phyloP scores from a whole-genome alignment of 768 basidiomycete genomes.

The Sistotremastrum niveocremeum region DNA sequence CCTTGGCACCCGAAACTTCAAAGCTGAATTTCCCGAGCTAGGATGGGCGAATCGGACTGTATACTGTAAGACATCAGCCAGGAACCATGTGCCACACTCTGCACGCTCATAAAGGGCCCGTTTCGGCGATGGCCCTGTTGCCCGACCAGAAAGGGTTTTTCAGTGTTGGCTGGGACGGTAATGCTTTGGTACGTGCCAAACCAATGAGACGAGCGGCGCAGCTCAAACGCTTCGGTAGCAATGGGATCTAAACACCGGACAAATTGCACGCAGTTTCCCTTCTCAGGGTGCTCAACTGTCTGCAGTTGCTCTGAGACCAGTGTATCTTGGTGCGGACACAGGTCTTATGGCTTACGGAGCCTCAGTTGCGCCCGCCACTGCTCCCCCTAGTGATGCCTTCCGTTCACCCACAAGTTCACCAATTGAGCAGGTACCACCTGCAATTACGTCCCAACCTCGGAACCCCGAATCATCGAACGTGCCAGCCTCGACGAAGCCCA shows the following conservation, averaged over 20 bases:
- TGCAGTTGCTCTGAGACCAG: slow-evolving; percentile 64
- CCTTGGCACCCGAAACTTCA: slow-evolving; percentile 4
- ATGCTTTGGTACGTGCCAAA: slow-evolving; percentile 53
- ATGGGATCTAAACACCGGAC: slow-evolving; percentile 95
- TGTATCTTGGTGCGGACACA: slow-evolving; percentile 17
- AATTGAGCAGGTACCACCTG: not conserved
- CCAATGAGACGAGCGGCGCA: slow-evolving; percentile 6
- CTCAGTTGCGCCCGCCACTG: slow-evolving; percentile 3
- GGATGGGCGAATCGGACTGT: slow-evolving; percentile 87
- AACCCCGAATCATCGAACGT: slow-evolving; percentile 20
- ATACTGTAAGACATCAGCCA: slow-evolving; percentile 85
- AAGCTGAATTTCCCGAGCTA: slow-evolving; percentile 18
- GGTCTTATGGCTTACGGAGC: slow-evolving; percentile 13
- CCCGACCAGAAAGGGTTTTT: slow-evolving; percentile 77
- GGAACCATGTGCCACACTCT: slow-evolving; percentile 64
- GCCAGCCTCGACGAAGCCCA: not conserved
- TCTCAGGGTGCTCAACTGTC: slow-evolving; percentile 80
- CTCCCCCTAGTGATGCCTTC: slow-evolving; percentile 2
- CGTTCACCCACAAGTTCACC: not conserved
- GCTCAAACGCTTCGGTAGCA: slow-evolving; percentile 39
- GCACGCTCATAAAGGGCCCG: slow-evolving; percentile 63
- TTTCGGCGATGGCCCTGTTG: slow-evolving; percentile 73
- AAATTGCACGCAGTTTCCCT: slow-evolving; percentile 59
- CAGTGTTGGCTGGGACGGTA: slow-evolving; percentile 92
- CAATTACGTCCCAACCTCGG: slow-evolving; percentile 9